These are phyloP conservation scores for Ophiocordyceps camponoti-floridani DNA, from an alignment of 2,329 filamentous ascomycete species.

Conservation along the genomic window DNA sequence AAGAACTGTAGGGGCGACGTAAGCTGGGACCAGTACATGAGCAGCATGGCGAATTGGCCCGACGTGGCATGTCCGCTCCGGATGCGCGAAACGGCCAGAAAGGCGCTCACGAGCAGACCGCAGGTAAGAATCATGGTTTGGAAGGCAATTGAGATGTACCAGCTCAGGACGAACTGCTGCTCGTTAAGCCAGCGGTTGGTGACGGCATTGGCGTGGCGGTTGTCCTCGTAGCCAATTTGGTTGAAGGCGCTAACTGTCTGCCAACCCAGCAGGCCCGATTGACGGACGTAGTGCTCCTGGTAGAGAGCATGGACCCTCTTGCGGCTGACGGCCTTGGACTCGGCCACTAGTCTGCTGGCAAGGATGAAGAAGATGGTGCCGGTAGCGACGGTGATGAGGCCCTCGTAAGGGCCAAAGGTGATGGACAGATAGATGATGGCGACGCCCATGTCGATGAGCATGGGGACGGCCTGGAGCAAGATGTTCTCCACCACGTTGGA, in stretches of 20 bases:
- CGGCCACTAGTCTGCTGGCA: conserved; percentile 30
- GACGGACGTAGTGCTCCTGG: conserved; percentile 35
- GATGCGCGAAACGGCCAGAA: conserved; percentile 47
- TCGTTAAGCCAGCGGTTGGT: conserved; percentile 19
- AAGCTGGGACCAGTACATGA: conserved; percentile 60
- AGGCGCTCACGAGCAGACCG: conserved; percentile 47
- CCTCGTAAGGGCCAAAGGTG: conserved; percentile 41
- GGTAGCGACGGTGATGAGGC: conserved; percentile 41
- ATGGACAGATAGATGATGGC: conserved; percentile 42
- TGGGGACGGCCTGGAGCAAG: conserved; percentile 38
- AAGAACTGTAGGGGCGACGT: conserved; percentile 57
- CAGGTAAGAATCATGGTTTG: conserved; percentile 48
- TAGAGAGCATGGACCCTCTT: conserved; percentile 33
- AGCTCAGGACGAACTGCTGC: conserved; percentile 21
- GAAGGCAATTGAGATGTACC: conserved; percentile 33
- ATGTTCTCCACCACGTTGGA: conserved; percentile 39
- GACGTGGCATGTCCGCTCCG: conserved; percentile 39
- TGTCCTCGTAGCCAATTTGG: conserved; percentile 37
- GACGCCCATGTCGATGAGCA: conserved; percentile 40
- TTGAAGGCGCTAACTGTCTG: conserved; percentile 42
- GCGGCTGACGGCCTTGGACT: conserved; percentile 29
- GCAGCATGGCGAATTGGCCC: conserved; percentile 51
- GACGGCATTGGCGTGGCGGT: conserved; percentile 33
- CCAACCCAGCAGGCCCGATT: conserved; percentile 39
- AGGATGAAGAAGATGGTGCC: conserved; percentile 37